Evolutionary conservation across 1,139 yeast species (phyloP), one percentile per base, ranked within the genome.

Genomic region (Arxiozyma bovina): DNA sequence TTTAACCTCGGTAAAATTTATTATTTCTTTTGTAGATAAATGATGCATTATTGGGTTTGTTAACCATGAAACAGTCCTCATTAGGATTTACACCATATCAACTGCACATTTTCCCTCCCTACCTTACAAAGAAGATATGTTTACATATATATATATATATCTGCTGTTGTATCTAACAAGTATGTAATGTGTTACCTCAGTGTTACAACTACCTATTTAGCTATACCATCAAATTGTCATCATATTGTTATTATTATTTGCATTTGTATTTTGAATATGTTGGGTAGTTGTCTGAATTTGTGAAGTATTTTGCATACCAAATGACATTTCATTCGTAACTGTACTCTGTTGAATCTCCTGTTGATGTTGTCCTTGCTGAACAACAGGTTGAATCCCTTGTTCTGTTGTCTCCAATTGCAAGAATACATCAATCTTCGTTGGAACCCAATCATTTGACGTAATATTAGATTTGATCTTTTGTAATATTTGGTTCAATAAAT

Each of bases 401-500:
- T 11, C 11, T 15, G 22, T 17, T 18, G 20, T 15, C 15, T 34
- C 30, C 30, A 21, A 34, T 22, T 23, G 42, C 17, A 21, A 6
- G 20, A 21, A 46, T 15, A 18, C 43, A 17, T 46, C 49, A 15
- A 34, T 11, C 3, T 43, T 50, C 25, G 22, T 49, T 17, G 20
- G 45, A 42, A 38, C 51, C 48, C 46, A 51, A 49, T 30, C 50
- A 40, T 23, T 50, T 50, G 42, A 50, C 49, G 54, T 42, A 40
- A 52, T 23, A 20, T 53, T 44, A 55, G 55, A 40, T 55, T 60
- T 30, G 4, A 71, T 61, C 51, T 66, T 66, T 22, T 65, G 58
- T 3, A 67, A 65, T 40, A 63, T 63, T 0, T 55, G 52, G 23
- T 65, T 67, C 12, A 68, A 58, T 43, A 64, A 66, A 18, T 63